Conservation (phyloP, 345 rosid genomes). For the Limnanthes douglasii region DNA sequence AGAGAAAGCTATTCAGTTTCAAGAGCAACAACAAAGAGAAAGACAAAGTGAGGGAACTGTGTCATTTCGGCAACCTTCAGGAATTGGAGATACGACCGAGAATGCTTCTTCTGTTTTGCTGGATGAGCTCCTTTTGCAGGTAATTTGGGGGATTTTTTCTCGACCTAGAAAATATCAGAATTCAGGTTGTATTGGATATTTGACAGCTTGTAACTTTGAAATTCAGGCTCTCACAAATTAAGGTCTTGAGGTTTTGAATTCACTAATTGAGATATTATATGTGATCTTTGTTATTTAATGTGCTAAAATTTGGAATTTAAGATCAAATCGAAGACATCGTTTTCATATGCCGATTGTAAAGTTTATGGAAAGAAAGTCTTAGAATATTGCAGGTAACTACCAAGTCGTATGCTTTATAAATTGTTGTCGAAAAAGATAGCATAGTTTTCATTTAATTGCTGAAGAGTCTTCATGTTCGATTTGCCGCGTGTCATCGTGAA, state of each 20-base stretch:
- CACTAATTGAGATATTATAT: not conserved
- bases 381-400: too few species aligned
- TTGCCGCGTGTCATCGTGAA: too few species aligned
- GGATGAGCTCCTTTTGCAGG: constrained; percentile 51
- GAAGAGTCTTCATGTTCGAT: not conserved
- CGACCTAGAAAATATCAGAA: not conserved
- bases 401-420: too few species aligned
- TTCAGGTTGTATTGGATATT: not conserved
- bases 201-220: not conserved
- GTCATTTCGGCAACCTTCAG: constrained; percentile 5
- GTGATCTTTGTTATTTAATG: not conserved
- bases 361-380: too few species aligned
- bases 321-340: too few species aligned
- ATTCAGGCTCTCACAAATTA: not conserved
- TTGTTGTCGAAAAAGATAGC: too few species aligned
- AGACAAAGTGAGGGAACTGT: constrained; percentile 9
- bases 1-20: constrained; percentile 19
- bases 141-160: constrained; percentile 15
- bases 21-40: constrained; percentile 8
- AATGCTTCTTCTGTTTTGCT: constrained; percentile 13
- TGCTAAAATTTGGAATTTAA: too few species aligned
- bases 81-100: constrained; percentile 1
- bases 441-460: not conserved
- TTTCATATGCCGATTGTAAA: too few species aligned
- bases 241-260: too few species aligned